Evolutionary conservation across 192 early-diverging fungal genomes (phyloP).

Genomic region (Mortierella hygrophila): DNA sequence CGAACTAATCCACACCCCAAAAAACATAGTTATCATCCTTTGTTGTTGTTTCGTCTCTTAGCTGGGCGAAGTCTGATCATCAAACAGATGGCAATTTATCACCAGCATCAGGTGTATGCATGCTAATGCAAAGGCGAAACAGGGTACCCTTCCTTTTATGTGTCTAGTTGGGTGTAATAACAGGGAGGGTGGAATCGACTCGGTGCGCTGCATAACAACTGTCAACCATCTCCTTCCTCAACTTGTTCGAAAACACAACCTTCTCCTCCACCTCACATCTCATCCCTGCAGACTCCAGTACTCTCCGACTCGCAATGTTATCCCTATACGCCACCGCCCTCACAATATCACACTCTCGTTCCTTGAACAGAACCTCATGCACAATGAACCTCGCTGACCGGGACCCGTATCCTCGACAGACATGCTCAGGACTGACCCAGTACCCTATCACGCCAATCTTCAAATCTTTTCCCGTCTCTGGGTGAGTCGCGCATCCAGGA

Average conservation of each 20-base stretch:
- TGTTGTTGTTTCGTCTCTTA: neutral
- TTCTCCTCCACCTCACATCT: constrained; percentile 1
- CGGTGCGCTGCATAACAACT: neutral
- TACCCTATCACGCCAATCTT: constrained; percentile 14
- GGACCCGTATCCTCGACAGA: constrained; percentile 2
- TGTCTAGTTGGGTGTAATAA: neutral
- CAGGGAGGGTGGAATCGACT: neutral
- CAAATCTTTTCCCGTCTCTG: neutral
- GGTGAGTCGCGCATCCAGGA: neutral
- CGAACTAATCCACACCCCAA: no score
- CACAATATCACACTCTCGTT: constrained; percentile 9
- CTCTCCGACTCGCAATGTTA: constrained; percentile 16
- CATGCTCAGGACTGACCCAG: constrained; percentile 21
- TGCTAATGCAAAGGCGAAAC: no score
- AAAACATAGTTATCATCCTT: no score
- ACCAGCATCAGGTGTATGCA: neutral
- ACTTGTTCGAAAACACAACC: neutral
- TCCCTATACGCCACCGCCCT: neutral
- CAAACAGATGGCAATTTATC: neutral
- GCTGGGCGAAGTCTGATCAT: neutral
- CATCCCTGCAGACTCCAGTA: constrained; percentile 10
- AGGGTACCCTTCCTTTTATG: neutral
- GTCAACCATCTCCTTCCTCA: neutral
- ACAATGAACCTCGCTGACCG: constrained; percentile 14
- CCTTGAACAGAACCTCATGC: constrained; percentile 25